Evolutionary conservation across 2,329 filamentous ascomycete genomes (phyloP), one percentile per base, ranked within the genome.

Genomic region (Curvularia eragrostidis): DNA sequence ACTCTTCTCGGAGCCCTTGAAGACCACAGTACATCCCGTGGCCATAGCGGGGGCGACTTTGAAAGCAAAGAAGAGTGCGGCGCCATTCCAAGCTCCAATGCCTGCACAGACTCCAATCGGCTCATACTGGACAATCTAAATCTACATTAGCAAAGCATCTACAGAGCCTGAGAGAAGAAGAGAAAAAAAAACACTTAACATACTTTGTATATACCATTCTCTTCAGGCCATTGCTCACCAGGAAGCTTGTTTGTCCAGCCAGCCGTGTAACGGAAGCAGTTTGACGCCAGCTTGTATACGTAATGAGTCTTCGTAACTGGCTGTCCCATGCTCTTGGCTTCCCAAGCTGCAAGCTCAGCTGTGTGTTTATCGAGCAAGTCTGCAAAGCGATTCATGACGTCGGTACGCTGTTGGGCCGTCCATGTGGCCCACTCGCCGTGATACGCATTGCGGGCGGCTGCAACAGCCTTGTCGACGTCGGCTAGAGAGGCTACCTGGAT

Each of bases 21-120:
- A 73, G 3, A 74, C 63, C 38, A 70, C 62, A 0, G 70, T 75
- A 62, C 73, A 75, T 4, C 74, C 74, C 9, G 71, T 65, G 32
- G 74, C 74, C 15, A 76, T 50, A 19, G 73, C 74, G 18, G 74
- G 68, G 1, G 70, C 73, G 7, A 66, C 42, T 15, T 46, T 47
- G 15, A 23, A 13, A 5, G 24, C 26, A 15, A 18, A n/a, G 10
- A 59, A 69, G 59, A 65, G 28, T 5, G 60, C 42, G 0, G 66
- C 58, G 10, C 60, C 66, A 52, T 73, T 74, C 69, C 70, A 74
- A n/a, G 70, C 63, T 15, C 67, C 70, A 50, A 73, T 71, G 3
- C 69, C 71, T 15, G 68, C 70, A 47, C 71, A 74, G 3, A 73
- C 71, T 12, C 71, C 70, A 30, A 65, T 49, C 18, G 70, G 65